phyloP scores from a whole-genome alignment of 1,139 yeast genomes.

The Saccharomyces hybrid region DNA sequence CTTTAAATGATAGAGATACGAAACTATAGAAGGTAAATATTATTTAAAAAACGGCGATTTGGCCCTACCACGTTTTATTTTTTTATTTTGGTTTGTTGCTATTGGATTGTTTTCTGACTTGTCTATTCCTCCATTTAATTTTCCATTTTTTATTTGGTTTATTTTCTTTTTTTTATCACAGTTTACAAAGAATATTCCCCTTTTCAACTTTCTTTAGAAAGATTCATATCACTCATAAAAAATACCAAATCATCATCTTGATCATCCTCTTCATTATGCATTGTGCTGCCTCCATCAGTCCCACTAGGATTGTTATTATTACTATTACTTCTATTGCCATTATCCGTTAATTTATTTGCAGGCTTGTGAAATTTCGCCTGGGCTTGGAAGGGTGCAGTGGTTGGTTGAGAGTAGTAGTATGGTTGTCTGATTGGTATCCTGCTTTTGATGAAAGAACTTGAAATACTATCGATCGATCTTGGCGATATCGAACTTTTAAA shows the following conservation, averaged over 20 bases:
- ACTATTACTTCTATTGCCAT: slow-evolving; percentile 1
- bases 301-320: slow-evolving; percentile 6
- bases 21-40: neutral
- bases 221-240: slow-evolving; percentile 85
- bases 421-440: slow-evolving; percentile 25
- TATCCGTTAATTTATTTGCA: slow-evolving; percentile 29
- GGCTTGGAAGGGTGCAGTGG: slow-evolving; percentile 34
- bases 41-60: too few relatives aligned
- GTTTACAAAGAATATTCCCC: too few relatives aligned
- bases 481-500: slow-evolving; percentile 22
- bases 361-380: slow-evolving; percentile 35
- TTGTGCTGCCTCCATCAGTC: slow-evolving; percentile 3
- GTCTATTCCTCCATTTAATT: too few relatives aligned
- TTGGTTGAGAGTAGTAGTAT: slow-evolving; percentile 33
- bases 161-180: too few relatives aligned
- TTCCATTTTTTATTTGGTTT: too few relatives aligned
- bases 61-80: neutral
- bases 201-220: slow-evolving; percentile 12
- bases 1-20: neutral
- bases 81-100: neutral
- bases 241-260: slow-evolving; percentile 79
- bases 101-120: neutral
- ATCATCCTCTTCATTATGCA: slow-evolving; percentile 34
- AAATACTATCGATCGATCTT: slow-evolving; percentile 25
- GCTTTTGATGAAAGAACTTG: slow-evolving; percentile 21